A percentile compares a stretch with the other conserved stretches of the same genome.
These are phyloP conservation scores for Salix udensis DNA, from an alignment of 345 rosid genomes.

Conservation along the genomic window DNA sequence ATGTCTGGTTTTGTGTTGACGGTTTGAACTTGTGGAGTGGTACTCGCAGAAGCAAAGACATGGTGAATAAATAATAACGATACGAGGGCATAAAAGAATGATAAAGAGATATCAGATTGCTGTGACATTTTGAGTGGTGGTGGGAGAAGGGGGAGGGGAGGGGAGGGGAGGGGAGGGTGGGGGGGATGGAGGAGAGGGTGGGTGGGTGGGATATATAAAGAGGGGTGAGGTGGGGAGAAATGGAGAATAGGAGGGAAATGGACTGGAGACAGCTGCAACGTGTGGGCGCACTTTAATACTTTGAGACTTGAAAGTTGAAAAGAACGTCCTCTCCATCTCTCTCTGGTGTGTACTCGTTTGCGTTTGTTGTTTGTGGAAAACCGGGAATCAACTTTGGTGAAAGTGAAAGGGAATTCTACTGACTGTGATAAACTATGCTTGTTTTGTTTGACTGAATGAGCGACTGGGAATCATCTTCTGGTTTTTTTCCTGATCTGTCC, in stretches of 20 bases:
- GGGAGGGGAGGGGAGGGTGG: not conserved
- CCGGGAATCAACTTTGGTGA: not conserved
- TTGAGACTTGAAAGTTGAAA: not conserved
- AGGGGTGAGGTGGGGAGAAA: not conserved
- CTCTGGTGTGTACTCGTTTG: not conserved
- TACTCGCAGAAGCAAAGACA: not conserved
- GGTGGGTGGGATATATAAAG: not conserved
- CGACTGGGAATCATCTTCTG: no score
- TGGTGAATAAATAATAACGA: not conserved
- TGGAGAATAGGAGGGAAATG: slow-evolving; percentile 11
- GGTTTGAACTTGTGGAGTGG: slow-evolving; percentile 24
- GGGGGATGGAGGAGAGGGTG: not conserved
- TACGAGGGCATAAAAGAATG: not conserved
- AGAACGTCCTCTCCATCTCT: no score
- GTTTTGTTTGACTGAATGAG: no score
- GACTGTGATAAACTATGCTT: no score
- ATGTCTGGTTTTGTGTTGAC: slow-evolving; percentile 28
- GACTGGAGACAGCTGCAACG: slow-evolving; percentile 34
- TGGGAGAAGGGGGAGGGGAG: not conserved
- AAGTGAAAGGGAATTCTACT: no score
- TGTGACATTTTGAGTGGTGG: not conserved
- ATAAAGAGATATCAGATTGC: not conserved
- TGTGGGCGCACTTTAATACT: slow-evolving; percentile 24
- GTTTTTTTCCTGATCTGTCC: no score
- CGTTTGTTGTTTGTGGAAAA: not conserved